Evolutionary conservation across 2,329 filamentous ascomycete species (phyloP).

Genomic region (Colletotrichum liriopes): DNA sequence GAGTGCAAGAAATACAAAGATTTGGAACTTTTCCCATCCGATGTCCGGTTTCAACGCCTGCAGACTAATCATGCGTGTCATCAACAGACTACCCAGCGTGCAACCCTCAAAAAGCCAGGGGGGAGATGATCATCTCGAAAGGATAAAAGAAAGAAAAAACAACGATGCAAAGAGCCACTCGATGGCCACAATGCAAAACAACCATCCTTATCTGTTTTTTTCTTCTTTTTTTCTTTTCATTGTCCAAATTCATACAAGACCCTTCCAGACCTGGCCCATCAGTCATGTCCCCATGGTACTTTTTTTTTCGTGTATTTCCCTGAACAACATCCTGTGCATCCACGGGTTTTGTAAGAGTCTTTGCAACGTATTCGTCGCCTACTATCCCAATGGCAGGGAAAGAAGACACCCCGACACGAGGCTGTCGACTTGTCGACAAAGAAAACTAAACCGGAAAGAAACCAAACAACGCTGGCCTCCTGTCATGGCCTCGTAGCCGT

Average conservation of each 20-base stretch:
- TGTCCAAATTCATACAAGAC: constrained; percentile 35
- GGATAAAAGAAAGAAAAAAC: background rate
- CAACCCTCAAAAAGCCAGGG: background rate
- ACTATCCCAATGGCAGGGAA: constrained; percentile 1
- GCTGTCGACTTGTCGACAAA: constrained; percentile 23
- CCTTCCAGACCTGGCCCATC: constrained; percentile 8
- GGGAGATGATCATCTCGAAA: constrained; percentile 1
- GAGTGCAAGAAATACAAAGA: background rate
- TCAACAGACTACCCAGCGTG: constrained; percentile 15
- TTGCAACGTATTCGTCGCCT: background rate
- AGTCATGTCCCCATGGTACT: background rate
- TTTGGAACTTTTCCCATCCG: constrained; percentile 36
- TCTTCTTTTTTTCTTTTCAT: constrained; percentile 3
- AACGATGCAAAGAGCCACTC: background rate
- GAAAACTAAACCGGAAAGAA: constrained; percentile 14
- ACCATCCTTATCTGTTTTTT: constrained; percentile 16
- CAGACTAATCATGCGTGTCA: constrained; percentile 19
- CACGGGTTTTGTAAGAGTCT: background rate
- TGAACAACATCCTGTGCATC: constrained; percentile 8
- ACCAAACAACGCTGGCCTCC: constrained; percentile 14
- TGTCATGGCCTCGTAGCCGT: constrained; percentile 15
- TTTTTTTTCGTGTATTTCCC: constrained; percentile 7
- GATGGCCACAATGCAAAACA: constrained; percentile 4
- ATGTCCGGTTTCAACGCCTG: constrained; percentile 30
- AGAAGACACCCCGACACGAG: constrained; percentile 1